A percentile compares a stretch with the other conserved stretches of the same genome.
Evolutionary conservation across 352 stramenopile species (phyloP).

Genomic region (Phytophthora foliorum): DNA sequence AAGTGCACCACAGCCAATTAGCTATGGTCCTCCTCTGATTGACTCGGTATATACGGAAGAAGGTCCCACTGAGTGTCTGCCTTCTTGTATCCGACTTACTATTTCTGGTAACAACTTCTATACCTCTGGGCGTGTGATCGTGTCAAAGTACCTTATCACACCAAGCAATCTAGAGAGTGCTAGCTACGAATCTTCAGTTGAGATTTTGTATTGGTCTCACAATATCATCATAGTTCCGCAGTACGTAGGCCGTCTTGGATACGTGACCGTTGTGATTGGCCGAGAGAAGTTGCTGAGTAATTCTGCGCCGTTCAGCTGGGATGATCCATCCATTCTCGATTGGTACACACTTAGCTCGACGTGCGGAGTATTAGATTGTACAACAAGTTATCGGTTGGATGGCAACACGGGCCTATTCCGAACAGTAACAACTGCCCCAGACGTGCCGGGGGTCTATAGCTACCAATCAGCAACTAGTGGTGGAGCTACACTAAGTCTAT

Average conservation of each 20-base stretch:
- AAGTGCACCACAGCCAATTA: slow-evolving; percentile 41
- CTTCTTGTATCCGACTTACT: slow-evolving; percentile 59
- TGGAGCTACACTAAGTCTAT: slow-evolving; percentile 55
- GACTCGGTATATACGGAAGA: slow-evolving; percentile 70
- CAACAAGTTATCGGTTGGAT: slow-evolving; percentile 57
- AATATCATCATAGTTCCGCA: slow-evolving; percentile 49
- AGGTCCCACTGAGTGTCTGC: slow-evolving; percentile 54
- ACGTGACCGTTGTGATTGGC: slow-evolving; percentile 62
- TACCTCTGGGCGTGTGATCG: slow-evolving; percentile 43
- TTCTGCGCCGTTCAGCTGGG: slow-evolving; percentile 65
- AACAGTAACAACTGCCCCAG: slow-evolving; percentile 30
- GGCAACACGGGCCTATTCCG: slow-evolving; percentile 54
- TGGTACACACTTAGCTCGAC: slow-evolving; percentile 61
- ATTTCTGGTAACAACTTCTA: slow-evolving; percentile 69
- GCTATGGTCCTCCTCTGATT: slow-evolving; percentile 56
- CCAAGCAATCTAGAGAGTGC: slow-evolving; percentile 29
- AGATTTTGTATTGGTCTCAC: slow-evolving; percentile 51
- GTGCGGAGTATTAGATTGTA: slow-evolving; percentile 53
- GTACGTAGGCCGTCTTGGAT: slow-evolving; percentile 55
- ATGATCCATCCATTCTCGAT: slow-evolving; percentile 63
- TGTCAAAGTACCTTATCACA: slow-evolving; percentile 53
- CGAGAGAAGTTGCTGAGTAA: slow-evolving; percentile 55
- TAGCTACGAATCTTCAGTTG: slow-evolving; percentile 27
- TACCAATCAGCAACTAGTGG: slow-evolving; percentile 56
- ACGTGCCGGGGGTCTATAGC: slow-evolving; percentile 29